Conservation (phyloP, 2,329 filamentous ascomycete genomes). For the Coniochaeta prunicola region DNA sequence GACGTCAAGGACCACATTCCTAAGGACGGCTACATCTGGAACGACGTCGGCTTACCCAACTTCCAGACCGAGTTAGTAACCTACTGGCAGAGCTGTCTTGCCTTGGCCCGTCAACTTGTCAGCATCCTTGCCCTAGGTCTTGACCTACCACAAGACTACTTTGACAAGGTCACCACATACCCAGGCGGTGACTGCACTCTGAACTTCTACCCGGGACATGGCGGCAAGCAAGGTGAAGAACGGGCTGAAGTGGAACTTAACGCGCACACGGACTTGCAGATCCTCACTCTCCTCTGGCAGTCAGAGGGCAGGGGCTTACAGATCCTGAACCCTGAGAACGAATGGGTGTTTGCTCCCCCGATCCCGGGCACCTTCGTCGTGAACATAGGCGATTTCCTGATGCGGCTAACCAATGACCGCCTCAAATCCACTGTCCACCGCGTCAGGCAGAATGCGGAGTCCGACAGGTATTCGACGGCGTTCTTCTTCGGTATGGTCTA, state of each 20-base stretch:
- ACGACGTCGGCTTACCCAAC: constrained; percentile 1
- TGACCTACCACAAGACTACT: constrained; percentile 11
- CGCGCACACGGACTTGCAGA: constrained; percentile 37
- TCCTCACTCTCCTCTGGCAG: constrained; percentile 41
- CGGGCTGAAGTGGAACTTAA: constrained; percentile 30
- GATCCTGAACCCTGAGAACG: constrained; percentile 31
- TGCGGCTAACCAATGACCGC: constrained; percentile 39
- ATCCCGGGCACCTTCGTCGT: constrained; percentile 39
- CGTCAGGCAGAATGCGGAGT: constrained; percentile 32
- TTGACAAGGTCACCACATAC: constrained; percentile 10
- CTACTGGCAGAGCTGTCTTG: constrained; percentile 8
- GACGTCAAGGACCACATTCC: neutral
- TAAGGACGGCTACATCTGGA: constrained; percentile 1
- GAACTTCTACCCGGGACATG: constrained; percentile 11
- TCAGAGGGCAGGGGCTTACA: constrained; percentile 32
- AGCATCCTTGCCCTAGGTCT: constrained; percentile 12
- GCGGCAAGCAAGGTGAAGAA: constrained; percentile 17
- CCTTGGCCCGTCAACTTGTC: constrained; percentile 12
- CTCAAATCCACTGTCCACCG: constrained; percentile 41
- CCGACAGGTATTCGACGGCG: constrained; percentile 44
- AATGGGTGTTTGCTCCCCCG: constrained; percentile 33
- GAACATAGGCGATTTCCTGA: constrained; percentile 44
- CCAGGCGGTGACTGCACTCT: constrained; percentile 13
- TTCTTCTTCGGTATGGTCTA: constrained; percentile 40
- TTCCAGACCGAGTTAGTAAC: neutral